Evolutionary conservation across 2,329 filamentous ascomycete species (phyloP), one percentile per base, ranked within the genome.

Genomic region (Sporothrix mexicana): DNA sequence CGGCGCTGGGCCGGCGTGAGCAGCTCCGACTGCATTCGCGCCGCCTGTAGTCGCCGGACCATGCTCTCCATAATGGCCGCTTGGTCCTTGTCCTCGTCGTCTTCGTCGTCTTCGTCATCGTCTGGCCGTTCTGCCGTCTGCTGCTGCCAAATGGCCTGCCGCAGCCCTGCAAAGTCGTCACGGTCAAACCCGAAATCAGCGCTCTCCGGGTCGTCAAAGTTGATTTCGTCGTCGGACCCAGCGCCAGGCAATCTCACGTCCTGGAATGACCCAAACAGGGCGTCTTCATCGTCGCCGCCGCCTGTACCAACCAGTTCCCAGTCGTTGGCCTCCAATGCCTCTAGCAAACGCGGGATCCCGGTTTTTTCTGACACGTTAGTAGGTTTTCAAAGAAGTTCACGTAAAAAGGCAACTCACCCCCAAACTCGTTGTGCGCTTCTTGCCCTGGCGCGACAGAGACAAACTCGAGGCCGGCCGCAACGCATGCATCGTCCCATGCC

Each of bases 311-410:
- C 72, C 49, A 61, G 17, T 75, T 70, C 84, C 90, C 90, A 92
- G 79, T 91, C 90, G 77, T 91, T 92, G 17, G 89, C 83, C 77
- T 92, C 86, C 15, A 92, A 80, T 0, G 90, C 90, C 77, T 92
- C 89, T 9, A 84, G 82, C 2, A 88, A 84, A 10, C 90, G 84
- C 0, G 86, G 82, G 51, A 91, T 84, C 17, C 76, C 77, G 2
- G 75, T 77, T 55, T 76, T 76, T 59, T 77, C 77, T 76, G 61
- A 9, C 64, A 17, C 23, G 67, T 64, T 12, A 69, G 71, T 23
- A n/a, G 30, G 15, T 1, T 8, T 2, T 0, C 1, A 23, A 47
- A 15, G 1, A 25, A 12, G 43, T 2, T 36, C 30, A 1, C 3
- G 30, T 36, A 36, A 12, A 17, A 23, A 17, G 41, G 10, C 69